A percentile compares a stretch with the other conserved stretches of the same genome.
Evolutionary conservation across 192 early-diverging fungal genomes (phyloP).

Genomic region (Backusella parvicylindrica): DNA sequence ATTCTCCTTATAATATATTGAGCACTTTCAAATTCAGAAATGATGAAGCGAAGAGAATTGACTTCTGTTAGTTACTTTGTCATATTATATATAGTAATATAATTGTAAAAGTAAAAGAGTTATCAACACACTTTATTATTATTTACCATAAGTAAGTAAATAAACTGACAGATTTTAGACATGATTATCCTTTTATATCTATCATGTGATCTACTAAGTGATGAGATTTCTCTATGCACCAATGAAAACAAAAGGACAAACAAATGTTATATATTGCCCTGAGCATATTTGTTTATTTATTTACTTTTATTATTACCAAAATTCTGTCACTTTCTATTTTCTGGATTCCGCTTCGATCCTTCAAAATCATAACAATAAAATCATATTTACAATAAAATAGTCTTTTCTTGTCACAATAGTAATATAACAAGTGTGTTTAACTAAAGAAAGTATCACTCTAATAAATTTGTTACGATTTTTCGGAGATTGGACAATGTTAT

Average conservation of each 20-base stretch:
- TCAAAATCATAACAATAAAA: neutral
- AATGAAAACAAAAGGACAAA: neutral
- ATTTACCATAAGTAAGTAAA: neutral
- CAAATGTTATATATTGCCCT: neutral
- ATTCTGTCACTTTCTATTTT: neutral
- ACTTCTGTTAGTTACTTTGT: too few species aligned
- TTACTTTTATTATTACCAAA: neutral
- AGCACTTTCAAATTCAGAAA: neutral
- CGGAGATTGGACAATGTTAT: too few species aligned
- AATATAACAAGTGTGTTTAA: neutral
- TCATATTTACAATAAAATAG: neutral
- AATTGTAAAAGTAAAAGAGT: neutral
- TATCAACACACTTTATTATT: neutral
- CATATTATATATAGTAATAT: too few species aligned
- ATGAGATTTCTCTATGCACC: neutral
- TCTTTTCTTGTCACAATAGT: conserved; percentile 1
- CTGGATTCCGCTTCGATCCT: neutral
- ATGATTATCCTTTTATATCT: neutral
- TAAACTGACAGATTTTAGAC: neutral
- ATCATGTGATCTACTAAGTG: neutral
- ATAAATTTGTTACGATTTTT: too few species aligned
- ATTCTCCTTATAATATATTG: neutral
- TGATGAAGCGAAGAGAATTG: neutral
- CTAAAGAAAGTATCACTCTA: too few species aligned
- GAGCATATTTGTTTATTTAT: neutral